These are phyloP conservation scores for Colletotrichum siamense DNA, from an alignment of 2,329 filamentous ascomycete species.

Conservation along the genomic window DNA sequence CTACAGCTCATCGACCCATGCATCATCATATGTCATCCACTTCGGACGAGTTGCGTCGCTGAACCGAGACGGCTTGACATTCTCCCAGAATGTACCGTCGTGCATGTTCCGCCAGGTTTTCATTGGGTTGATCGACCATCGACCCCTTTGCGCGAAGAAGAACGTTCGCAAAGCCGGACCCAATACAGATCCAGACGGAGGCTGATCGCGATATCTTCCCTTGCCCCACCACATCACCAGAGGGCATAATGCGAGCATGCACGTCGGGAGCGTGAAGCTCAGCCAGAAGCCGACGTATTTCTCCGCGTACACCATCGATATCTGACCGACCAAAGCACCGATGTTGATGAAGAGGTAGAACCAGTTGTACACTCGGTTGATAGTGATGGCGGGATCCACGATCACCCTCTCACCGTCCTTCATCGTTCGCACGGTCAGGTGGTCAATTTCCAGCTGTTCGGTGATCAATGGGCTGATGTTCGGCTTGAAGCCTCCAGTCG, in stretches of 20 bases:
- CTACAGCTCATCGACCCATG: constrained; percentile 76
- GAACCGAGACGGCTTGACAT: constrained; percentile 71
- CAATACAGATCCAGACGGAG: constrained; percentile 72
- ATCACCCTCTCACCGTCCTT: constrained; percentile 66
- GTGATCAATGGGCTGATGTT: constrained; percentile 74
- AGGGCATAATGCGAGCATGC: constrained; percentile 68
- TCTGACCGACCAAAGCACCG: constrained; percentile 67
- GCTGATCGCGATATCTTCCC: constrained; percentile 60
- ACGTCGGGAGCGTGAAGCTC: constrained; percentile 70
- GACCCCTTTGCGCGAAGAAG: constrained; percentile 68
- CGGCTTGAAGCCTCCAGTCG: constrained; percentile 78
- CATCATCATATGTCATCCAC: constrained; percentile 83
- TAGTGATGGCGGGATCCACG: constrained; percentile 67
- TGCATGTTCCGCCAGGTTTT: constrained; percentile 64
- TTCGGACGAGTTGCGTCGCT: constrained; percentile 56
- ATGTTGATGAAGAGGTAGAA: constrained; percentile 79
- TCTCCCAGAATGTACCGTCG: constrained; percentile 67
- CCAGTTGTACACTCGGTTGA: constrained; percentile 69
- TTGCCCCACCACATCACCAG: constrained; percentile 65
- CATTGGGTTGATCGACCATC: constrained; percentile 71
- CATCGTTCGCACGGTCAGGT: constrained; percentile 57
- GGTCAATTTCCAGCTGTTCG: constrained; percentile 67
- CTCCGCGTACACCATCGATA: constrained; percentile 75
- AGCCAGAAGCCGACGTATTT: constrained; percentile 80
- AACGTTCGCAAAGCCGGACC: constrained; percentile 67